These are phyloP conservation scores for Abrus precatorius DNA, from an alignment of 306 rosid species.

Conservation along the genomic window DNA sequence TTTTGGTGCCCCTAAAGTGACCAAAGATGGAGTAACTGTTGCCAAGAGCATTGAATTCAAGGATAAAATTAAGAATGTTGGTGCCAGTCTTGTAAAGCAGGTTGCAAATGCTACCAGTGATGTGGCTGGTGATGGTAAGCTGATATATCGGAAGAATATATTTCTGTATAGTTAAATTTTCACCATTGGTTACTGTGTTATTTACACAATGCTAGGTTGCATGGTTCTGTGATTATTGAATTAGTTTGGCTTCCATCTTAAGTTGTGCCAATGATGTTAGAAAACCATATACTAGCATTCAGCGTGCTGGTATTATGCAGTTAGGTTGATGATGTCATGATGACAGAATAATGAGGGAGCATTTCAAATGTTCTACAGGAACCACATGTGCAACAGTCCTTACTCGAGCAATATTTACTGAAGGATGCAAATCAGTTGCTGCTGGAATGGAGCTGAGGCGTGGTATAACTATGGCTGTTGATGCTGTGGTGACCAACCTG, in stretches of 20 bases:
- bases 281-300: neutral
- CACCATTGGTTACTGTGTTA: neutral
- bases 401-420: slow-evolving; percentile 85
- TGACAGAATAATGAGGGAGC: slow-evolving; percentile 9
- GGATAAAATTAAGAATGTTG: slow-evolving; percentile 87
- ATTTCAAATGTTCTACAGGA: slow-evolving; percentile 61
- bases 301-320: neutral
- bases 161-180: neutral
- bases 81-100: slow-evolving; percentile 98
- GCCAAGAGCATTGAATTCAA: slow-evolving; percentile 94
- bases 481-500: slow-evolving; percentile 85
- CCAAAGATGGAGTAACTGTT: slow-evolving; percentile 96
- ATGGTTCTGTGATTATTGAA: slow-evolving; percentile 12
- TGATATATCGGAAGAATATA: neutral
- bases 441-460: slow-evolving; percentile 98
- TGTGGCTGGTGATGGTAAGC: slow-evolving; percentile 94
- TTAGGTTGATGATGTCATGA: neutral
- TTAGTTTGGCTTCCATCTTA: slow-evolving; percentile 5
- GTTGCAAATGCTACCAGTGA: slow-evolving; percentile 97
- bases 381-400: slow-evolving; percentile 95
- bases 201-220: neutral
- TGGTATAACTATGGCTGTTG: slow-evolving; percentile 91
- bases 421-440: slow-evolving; percentile 99
- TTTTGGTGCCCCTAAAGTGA: slow-evolving; percentile 92
- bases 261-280: neutral